These are phyloP conservation scores for Globisporangium middletonii DNA, from an alignment of 352 stramenopile genomes.

Conservation along the genomic window DNA sequence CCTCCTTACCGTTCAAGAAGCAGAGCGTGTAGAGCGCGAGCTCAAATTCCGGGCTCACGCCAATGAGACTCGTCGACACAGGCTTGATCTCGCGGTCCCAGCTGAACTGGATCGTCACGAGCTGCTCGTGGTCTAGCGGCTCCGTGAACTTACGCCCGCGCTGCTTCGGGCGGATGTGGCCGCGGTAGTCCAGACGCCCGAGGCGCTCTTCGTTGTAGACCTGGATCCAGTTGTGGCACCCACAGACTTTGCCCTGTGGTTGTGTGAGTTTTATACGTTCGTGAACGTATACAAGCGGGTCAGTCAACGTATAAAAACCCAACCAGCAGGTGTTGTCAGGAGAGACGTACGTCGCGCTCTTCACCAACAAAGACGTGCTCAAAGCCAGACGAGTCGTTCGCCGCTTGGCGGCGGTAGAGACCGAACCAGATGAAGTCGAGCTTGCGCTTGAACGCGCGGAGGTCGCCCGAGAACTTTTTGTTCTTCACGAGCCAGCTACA, in stretches of 20 bases:
- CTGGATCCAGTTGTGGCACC: conserved; percentile 97
- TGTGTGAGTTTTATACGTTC: neutral
- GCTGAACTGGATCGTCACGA: conserved; percentile 93
- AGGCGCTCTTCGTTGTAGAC: conserved; percentile 94
- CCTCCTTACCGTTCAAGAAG: conserved; percentile 88
- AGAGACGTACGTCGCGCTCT: conserved; percentile 83
- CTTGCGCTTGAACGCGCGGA: conserved; percentile 83
- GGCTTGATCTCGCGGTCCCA: conserved; percentile 88
- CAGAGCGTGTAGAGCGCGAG: conserved; percentile 95
- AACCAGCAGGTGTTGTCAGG: no score
- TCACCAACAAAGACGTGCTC: conserved; percentile 97
- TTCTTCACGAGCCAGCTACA: conserved; percentile 77
- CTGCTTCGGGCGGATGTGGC: conserved; percentile 89
- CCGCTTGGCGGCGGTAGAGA: conserved; percentile 85
- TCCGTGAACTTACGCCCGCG: conserved; percentile 60
- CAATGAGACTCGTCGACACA: conserved; percentile 92
- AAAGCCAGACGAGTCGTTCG: conserved; percentile 92
- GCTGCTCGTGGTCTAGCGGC: conserved; percentile 84
- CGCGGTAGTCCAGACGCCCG: conserved; percentile 90
- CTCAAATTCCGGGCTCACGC: conserved; percentile 94
- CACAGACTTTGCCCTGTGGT: conserved; percentile 75
- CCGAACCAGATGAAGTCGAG: conserved; percentile 95
- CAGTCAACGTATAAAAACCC: neutral
- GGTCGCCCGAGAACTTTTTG: conserved; percentile 73
- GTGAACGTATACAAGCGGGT: neutral